Evolutionary conservation across 345 rosid genomes (phyloP), one percentile per base, ranked within the genome.

Genomic region (Salix exigua): DNA sequence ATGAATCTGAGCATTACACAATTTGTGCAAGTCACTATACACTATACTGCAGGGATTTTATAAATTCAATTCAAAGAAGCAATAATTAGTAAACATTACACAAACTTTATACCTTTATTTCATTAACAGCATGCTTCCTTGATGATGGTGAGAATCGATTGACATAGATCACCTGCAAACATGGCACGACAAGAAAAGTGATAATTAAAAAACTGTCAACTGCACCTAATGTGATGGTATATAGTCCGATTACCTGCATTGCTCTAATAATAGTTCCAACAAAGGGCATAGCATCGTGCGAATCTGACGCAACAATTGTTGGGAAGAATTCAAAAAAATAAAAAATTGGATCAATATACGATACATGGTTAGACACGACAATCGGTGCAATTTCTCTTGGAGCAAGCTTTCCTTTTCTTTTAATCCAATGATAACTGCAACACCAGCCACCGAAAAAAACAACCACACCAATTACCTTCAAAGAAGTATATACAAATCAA

Each of bases 201-300:
- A 5, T 38, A 60, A 19, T 44, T 23, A n/a, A 28, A 46, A 46
- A 46, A 46, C 50, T 46, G 50, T 40, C 17, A 31, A 61, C 10
- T n/a, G 42, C 28, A 62, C 26, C 12, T 40, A 18, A 21, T 37
- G 42, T 66, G 16, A 23, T 23, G 13, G 28, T 58, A n/a, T 21
- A 23, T 19, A 38, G 13, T 35, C 12, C 42, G 6, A 37, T 61
- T 67, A 92, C 99, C 96, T 96, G 99, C 99, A 96, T 96, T 73
- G 99, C 97, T 82, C 99, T 89, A 80, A 96, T 93, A 61, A 96
- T 96, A 77, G 99, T 96, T 80, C 99, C 98, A 38, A 96, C 99
- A 72, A 91, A 84, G 11, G 99, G 99, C 62, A 93, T 85, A 50
- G 96, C 85, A 80, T 96, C 99, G 81, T 96, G 99, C 10, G 98